Percentiles rank a stretch among this genome's conserved stretches.
Conservation (phyloP, 352 stramenopile genomes). For the Elongisporangium anandrum region DNA sequence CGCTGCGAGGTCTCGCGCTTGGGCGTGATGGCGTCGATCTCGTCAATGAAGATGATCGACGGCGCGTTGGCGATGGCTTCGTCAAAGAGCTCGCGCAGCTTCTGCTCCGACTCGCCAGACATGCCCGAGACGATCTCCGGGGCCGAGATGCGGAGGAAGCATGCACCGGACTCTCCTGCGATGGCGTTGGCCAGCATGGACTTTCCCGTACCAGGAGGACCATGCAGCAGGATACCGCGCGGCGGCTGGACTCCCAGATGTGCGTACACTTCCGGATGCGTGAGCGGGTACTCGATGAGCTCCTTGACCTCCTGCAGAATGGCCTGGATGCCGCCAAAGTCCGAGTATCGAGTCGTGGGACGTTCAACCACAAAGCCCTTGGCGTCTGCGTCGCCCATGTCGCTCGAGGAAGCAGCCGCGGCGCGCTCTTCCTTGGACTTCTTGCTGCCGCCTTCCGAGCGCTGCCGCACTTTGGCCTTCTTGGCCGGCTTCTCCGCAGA, state of each 20-base stretch:
- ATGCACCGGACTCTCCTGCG: constrained; percentile 88
- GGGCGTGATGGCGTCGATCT: constrained; percentile 96
- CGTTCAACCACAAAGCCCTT: constrained; percentile 69
- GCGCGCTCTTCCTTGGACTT: constrained; percentile 5
- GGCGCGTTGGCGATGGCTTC: constrained; percentile 92
- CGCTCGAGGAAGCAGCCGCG: background rate
- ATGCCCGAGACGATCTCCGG: constrained; percentile 94
- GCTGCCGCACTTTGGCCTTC: constrained; percentile 65
- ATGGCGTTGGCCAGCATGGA: constrained; percentile 93
- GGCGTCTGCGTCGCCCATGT: constrained; percentile 6
- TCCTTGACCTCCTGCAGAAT: constrained; percentile 89
- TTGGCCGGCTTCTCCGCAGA: constrained; percentile 44
- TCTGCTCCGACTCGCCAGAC: constrained; percentile 88
- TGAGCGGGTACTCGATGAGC: constrained; percentile 94
- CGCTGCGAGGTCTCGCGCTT: constrained; percentile 91
- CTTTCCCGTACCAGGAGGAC: constrained; percentile 92
- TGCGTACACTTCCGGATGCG: constrained; percentile 91
- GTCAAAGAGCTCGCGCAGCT: constrained; percentile 92
- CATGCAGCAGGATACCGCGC: constrained; percentile 89
- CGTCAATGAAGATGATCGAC: constrained; percentile 98
- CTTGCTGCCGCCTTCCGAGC: constrained; percentile 20
- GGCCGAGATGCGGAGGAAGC: constrained; percentile 85
- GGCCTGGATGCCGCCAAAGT: constrained; percentile 86
- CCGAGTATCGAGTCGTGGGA: constrained; percentile 76
- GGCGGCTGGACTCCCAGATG: constrained; percentile 92